Conservation (phyloP, 2,329 filamentous ascomycete genomes). For the Arthroderma sp. region DNA sequence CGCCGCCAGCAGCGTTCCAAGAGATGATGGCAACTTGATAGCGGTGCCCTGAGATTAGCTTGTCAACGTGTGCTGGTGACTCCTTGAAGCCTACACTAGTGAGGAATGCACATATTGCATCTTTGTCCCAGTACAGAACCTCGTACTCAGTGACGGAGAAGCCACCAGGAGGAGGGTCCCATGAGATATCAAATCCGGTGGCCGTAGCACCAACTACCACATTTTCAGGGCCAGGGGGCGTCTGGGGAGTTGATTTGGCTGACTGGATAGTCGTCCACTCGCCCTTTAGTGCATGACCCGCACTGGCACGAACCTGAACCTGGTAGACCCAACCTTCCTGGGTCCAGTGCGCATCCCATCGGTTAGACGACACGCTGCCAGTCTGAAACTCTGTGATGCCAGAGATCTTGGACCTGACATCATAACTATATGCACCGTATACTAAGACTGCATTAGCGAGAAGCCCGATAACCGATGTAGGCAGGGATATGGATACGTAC, state of each 20-base stretch:
- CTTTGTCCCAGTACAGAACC: neutral
- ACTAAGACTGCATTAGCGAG: neutral
- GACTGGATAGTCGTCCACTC: neutral
- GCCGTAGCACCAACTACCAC: neutral
- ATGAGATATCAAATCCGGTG: neutral
- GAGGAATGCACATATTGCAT: neutral
- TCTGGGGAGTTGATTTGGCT: neutral
- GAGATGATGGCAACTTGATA: neutral
- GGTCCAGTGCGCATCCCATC: neutral
- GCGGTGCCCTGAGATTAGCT: neutral
- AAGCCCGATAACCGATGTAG: neutral
- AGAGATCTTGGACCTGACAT: neutral
- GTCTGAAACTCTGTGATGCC: neutral
- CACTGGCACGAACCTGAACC: constrained; percentile 1
- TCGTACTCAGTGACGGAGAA: neutral
- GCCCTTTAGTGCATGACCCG: neutral
- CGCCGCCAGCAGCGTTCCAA: neutral
- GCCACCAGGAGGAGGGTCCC: neutral
- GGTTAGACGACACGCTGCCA: neutral
- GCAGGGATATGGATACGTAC: neutral
- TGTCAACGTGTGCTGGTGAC: neutral
- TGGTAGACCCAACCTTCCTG: neutral
- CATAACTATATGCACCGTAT: neutral
- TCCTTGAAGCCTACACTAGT: neutral
- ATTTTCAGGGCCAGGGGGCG: neutral